Conservation (phyloP, 2,329 filamentous ascomycete species). For the Blastomyces silverae region DNA sequence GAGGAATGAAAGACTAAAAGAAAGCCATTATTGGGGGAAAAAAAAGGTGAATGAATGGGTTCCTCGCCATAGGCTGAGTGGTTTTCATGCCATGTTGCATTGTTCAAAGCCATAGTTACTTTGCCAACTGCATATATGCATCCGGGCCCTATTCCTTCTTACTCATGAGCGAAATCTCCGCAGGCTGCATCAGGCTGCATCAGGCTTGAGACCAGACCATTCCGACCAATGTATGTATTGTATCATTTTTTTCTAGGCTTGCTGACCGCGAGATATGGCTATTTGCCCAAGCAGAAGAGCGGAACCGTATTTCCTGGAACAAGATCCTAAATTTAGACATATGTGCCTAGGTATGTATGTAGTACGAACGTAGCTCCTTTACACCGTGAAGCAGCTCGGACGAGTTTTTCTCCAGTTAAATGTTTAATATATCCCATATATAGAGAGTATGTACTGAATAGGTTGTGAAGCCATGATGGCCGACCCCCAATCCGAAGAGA, state of each 20-base stretch:
- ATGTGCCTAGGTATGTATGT: too few relatives aligned
- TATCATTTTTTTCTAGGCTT: not conserved
- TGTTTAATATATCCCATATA: not conserved
- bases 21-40: not conserved
- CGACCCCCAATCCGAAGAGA: not conserved
- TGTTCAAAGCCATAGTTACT: not conserved
- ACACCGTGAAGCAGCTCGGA: not conserved
- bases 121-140: not conserved
- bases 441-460: not conserved
- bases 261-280: not conserved
- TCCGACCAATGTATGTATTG: not conserved
- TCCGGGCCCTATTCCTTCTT: not conserved
- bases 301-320: not conserved
- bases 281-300: not conserved
- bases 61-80: not conserved
- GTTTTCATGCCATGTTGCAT: not conserved
- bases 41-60: not conserved
- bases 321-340: not conserved
- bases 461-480: not conserved
- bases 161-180: not conserved
- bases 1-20: not conserved
- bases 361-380: too few relatives aligned
- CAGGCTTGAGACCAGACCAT: not conserved
- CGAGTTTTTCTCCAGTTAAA: not conserved
- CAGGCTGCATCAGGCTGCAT: not conserved